Base-by-base conservation (phyloP, 306 rosid genomes). In the Quercus agrifolia region DNA sequence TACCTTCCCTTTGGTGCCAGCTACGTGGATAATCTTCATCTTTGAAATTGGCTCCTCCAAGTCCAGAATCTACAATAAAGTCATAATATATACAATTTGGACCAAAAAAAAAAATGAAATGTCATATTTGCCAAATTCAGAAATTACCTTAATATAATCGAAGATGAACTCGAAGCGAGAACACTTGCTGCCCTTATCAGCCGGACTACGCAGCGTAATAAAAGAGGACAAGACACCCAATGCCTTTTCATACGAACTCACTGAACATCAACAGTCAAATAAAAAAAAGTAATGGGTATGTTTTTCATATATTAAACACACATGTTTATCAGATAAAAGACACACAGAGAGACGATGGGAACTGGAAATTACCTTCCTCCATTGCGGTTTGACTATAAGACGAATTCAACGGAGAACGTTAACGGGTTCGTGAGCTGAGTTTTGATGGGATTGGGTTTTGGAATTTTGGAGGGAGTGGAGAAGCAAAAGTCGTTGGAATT, bases 1-100 rank as follows among this genome's bases (percentile, higher is more conserved):
- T 88, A 95, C 99, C 99, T 95, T 95, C 71, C 99, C 98, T 86
- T 95, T 95, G 79, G 98, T 95, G 28, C 99, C 99, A 83, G 99
- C 98, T 33, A 92, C 97, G 79, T 95, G 99, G 74, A 95, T 91
- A 74, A 95, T 72, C 94, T 95, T 95, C 98, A 95, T 82, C 75
- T 84, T 68, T 2, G 91, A 87, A 83, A 92, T 88, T 3, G 91
- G 75, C 87, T 92, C 97, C 79, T 94, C 97, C 80, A 94, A 88
- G 70, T 94, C 99, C 55, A 94, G 91, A 55, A 92, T 92, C 99
- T 95, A 70, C 9, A 27, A 49, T 27, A 71, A 8, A 41, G 46
- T 41, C 3, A 41, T 41, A 41, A 54, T 54, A 21, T 12, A 54
- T 25, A 38, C 2, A 44, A 78, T 28, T 35, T 2, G 19, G 44